Evolutionary conservation across 179 eudicot genomes (phyloP).

Genomic region (Beta corolliflora): DNA sequence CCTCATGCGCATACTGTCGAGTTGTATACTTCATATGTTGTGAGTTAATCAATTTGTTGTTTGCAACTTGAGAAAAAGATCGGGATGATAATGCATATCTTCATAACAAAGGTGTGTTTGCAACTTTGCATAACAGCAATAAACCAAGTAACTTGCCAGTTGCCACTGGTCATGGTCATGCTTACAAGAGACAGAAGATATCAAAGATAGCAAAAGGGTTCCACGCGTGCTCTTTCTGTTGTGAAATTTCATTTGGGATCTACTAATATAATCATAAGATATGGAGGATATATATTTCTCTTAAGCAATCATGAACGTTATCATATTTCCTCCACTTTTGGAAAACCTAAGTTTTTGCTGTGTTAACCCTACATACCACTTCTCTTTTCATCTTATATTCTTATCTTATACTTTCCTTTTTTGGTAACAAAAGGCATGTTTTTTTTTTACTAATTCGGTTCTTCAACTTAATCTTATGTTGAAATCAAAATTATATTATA

Average conservation of each 20-base stretch:
- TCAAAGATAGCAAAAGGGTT: constrained; percentile 11
- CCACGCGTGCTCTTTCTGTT: constrained; percentile 18
- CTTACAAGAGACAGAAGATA: background rate
- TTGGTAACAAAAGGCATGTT: background rate
- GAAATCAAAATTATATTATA: too few relatives aligned
- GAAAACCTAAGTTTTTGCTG: background rate
- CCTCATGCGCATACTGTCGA: too few relatives aligned
- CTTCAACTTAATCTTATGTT: background rate
- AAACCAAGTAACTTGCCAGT: background rate
- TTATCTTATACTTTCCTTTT: constrained; percentile 9
- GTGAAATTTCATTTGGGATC: background rate
- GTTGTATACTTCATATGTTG: too few relatives aligned
- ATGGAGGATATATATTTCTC: background rate
- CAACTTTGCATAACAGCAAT: constrained; percentile 1
- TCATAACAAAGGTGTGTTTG: background rate
- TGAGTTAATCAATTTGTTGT: too few relatives aligned
- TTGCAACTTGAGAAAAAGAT: too few relatives aligned
- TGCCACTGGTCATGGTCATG: constrained; percentile 9
- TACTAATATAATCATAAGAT: background rate
- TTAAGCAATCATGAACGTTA: background rate
- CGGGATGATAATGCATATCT: too few relatives aligned
- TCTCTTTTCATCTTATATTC: background rate
- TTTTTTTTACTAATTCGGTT: background rate
- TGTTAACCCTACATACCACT: background rate
- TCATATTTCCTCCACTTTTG: constrained; percentile 1